phyloP scores from a whole-genome alignment of 768 basidiomycete genomes.

The Suillus occidentalis region DNA sequence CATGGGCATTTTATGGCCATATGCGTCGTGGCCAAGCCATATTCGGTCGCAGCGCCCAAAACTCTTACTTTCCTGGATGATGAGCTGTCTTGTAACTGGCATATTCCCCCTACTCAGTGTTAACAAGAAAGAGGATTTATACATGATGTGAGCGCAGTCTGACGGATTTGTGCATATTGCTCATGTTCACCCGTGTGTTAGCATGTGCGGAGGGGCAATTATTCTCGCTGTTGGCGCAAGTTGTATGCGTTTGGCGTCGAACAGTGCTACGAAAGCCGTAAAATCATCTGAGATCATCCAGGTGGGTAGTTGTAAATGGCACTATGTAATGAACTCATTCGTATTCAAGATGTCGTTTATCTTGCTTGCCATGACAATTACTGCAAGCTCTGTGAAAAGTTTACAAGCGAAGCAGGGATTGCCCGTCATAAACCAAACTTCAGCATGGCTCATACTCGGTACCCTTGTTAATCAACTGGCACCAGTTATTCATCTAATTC shows the following conservation, averaged over 20 bases:
- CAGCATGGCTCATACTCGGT: slow-evolving; percentile 71
- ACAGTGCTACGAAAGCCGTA: background rate
- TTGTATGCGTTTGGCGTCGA: slow-evolving; percentile 13
- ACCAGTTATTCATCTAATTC: background rate
- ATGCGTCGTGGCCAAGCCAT: slow-evolving; percentile 45
- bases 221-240: slow-evolving; percentile 41
- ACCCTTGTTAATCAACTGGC: slow-evolving; percentile 18
- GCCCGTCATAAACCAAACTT: slow-evolving; percentile 55
- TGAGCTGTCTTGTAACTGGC: slow-evolving; percentile 52
- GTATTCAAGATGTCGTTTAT: slow-evolving; percentile 44
- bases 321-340: background rate
- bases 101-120: slow-evolving; percentile 74
- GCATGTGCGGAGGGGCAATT: slow-evolving; percentile 46
- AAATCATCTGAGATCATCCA: slow-evolving; percentile 19
- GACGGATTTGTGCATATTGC: background rate
- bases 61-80: slow-evolving; percentile 43
- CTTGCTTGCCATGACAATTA: slow-evolving; percentile 48
- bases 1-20: slow-evolving; percentile 69
- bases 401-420: slow-evolving; percentile 69
- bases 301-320: slow-evolving; percentile 15
- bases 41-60: slow-evolving; percentile 26
- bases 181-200: slow-evolving; percentile 27
- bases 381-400: slow-evolving; percentile 54
- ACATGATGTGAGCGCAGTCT: slow-evolving; percentile 52
- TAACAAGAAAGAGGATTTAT: slow-evolving; percentile 64